These are phyloP conservation scores for Coprinellus micaceus DNA, from an alignment of 768 basidiomycete genomes.

Conservation along the genomic window DNA sequence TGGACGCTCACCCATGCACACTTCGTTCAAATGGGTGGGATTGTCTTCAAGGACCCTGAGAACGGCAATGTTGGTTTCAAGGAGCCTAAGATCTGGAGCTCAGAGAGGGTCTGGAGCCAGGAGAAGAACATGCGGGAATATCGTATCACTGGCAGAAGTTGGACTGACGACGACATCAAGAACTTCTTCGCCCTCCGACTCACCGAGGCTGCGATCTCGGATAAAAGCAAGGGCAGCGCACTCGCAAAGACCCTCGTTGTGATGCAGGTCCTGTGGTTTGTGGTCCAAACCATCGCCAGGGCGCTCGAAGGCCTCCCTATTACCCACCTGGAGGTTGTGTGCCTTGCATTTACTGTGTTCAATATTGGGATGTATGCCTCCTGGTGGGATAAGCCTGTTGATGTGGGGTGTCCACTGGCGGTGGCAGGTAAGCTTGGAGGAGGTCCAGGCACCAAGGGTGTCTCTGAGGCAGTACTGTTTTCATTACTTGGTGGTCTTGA, in stretches of 20 bases:
- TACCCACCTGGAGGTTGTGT: conserved; percentile 34
- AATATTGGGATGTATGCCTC: conserved; percentile 27
- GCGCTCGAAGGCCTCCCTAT: conserved; percentile 20
- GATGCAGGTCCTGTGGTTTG: conserved; percentile 34
- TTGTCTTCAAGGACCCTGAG: too few species aligned
- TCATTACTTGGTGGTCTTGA: conserved; percentile 21
- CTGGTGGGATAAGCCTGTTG: conserved; percentile 40
- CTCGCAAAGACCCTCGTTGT: conserved; percentile 32
- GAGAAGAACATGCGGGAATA: not conserved
- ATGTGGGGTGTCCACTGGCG: conserved; percentile 21
- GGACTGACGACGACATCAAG: not conserved
- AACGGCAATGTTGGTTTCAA: not conserved
- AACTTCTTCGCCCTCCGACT: conserved; percentile 10
- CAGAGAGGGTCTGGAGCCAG: not conserved
- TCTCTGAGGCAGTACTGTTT: conserved; percentile 10
- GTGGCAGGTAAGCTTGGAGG: too few species aligned
- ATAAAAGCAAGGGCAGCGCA: conserved; percentile 30
- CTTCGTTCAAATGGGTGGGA: not conserved
- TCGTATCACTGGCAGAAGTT: not conserved
- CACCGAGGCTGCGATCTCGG: conserved; percentile 19
- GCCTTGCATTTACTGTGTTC: conserved; percentile 29
- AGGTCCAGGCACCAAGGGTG: too few species aligned
- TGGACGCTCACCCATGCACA: not conserved
- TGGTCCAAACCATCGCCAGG: conserved; percentile 26
- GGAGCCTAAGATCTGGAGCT: not conserved